Evolutionary conservation across 768 basidiomycete species (phyloP).

Genomic region (Trametes cubensis): DNA sequence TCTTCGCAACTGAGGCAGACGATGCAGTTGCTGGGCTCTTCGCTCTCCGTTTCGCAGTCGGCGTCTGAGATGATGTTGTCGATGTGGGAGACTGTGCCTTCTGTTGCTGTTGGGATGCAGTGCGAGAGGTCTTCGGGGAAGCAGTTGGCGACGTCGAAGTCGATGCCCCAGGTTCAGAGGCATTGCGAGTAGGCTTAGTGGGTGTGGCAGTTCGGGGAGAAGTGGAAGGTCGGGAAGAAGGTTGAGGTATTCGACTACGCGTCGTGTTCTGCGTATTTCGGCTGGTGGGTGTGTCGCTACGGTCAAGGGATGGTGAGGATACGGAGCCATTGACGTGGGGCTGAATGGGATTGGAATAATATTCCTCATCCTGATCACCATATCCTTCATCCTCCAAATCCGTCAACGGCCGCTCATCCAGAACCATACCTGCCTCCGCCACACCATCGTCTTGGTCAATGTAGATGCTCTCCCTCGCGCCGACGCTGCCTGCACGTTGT

Average conservation of each 20-base stretch:
- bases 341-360: conserved; percentile 14
- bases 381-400: conserved; percentile 59
- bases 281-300: conserved; percentile 30
- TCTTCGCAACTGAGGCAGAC: conserved; percentile 43
- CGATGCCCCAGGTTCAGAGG: conserved; percentile 38
- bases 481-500: conserved; percentile 68
- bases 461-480: conserved; percentile 63
- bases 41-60: conserved; percentile 43
- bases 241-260: conserved; percentile 29
- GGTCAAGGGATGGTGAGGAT: conserved; percentile 28
- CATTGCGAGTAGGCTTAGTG: conserved; percentile 39
- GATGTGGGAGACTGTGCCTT: conserved; percentile 20
- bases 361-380: conserved; percentile 39
- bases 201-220: conserved; percentile 50
- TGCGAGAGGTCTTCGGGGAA: conserved; percentile 25
- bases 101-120: conserved; percentile 21
- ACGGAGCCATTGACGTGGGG: conserved; percentile 26
- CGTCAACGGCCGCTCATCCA: conserved; percentile 76
- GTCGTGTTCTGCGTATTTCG: conserved; percentile 17
- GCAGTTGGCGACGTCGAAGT: conserved; percentile 24
- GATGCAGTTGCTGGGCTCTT: conserved; percentile 51
- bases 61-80: conserved; percentile 19
- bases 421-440: conserved; percentile 52
- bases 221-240: conserved; percentile 43
- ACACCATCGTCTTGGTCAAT: conserved; percentile 61